These are phyloP conservation scores for Lithocarpus polystachyus DNA, from an alignment of 306 rosid genomes.

Conservation along the genomic window DNA sequence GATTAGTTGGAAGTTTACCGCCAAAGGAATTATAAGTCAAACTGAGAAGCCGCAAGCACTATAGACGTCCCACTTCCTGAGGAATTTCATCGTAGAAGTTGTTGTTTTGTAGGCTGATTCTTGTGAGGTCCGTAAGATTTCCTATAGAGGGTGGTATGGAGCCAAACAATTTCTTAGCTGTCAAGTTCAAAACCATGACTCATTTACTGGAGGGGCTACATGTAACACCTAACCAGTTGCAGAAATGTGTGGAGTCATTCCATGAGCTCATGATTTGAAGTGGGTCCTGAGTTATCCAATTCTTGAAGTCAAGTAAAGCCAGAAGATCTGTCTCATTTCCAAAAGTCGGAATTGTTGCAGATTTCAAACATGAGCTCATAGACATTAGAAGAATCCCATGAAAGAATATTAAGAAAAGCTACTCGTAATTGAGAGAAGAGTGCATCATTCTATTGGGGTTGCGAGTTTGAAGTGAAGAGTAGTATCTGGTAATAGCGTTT, in stretches of 20 bases:
- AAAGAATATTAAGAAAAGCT: background rate
- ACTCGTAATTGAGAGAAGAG: background rate
- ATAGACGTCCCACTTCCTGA: constrained; percentile 29
- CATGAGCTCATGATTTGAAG: constrained; percentile 36
- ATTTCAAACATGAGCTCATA: background rate
- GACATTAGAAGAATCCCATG: constrained; percentile 1
- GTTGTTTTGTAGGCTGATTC: constrained; percentile 22
- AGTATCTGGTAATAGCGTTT: too few relatives aligned
- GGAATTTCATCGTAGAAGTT: constrained; percentile 28
- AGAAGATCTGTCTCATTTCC: constrained; percentile 27
- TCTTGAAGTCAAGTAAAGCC: constrained; percentile 34
- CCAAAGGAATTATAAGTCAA: constrained; percentile 14
- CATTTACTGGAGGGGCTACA: constrained; percentile 23
- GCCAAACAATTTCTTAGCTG: constrained; percentile 10
- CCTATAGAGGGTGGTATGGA: constrained; percentile 34
- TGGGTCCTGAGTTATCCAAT: constrained; percentile 24
- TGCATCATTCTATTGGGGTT: background rate
- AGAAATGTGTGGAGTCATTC: constrained; percentile 37
- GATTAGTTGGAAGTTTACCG: constrained; percentile 30
- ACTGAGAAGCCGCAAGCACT: constrained; percentile 13
- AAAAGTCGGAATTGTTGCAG: background rate
- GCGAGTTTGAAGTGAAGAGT: too few relatives aligned
- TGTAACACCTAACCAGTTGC: constrained; percentile 34
- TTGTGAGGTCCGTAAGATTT: constrained; percentile 34
- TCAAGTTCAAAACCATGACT: constrained; percentile 24